Base-by-base conservation (phyloP, 1,284 basidiomycete genomes). In the Polyporus tsugae region DNA sequence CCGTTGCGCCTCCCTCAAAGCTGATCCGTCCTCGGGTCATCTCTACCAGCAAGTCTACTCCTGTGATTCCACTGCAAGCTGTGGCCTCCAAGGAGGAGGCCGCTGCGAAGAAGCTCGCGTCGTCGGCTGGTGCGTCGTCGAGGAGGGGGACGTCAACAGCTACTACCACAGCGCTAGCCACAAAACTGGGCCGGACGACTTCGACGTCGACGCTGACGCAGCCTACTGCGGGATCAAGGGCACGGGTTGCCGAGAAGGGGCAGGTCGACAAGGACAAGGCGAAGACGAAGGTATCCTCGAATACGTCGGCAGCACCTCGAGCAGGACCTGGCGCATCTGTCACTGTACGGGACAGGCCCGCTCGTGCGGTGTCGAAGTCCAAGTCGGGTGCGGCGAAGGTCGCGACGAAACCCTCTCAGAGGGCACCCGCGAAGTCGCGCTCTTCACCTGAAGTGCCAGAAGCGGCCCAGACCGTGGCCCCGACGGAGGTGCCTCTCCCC, bases 41-140 rank as follows among this genome's bases (percentile, higher is more conserved):
- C 35, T 72, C 71, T 29, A 72, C 71, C 36, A 72, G 71, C 67
- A 52, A 41, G 63, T 72, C 71, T 0, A 72, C 71, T 1, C 71
- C 71, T 2, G 71, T 69, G 6, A 64, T 70, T 2, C 71, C 71
- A 29, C 39, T 67, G 61, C 70, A 68, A 36, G 22, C 44, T 33
- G 60, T 60, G 17, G 17, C 39, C 0, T 44, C 42, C 22, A 70
- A 60, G 65, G 71, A 69, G 39, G 71, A 69, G 33, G 62, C 61
- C 0, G 71, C 61, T 1, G 71, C 55, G 59, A 72, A 69, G 67
- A 70, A 70, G 62, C 67, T 72, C 7, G 71, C 71, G 15, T 68
- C 69, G 6, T 72, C 71, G 9, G 42, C 64, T 19, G 69, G 68
- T 9, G 63, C 71, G 5, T 65, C 71, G 11, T 53, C 60, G 15